Evolutionary conservation across 2,329 filamentous ascomycete genomes (phyloP).

Genomic region (Cytospora mali): DNA sequence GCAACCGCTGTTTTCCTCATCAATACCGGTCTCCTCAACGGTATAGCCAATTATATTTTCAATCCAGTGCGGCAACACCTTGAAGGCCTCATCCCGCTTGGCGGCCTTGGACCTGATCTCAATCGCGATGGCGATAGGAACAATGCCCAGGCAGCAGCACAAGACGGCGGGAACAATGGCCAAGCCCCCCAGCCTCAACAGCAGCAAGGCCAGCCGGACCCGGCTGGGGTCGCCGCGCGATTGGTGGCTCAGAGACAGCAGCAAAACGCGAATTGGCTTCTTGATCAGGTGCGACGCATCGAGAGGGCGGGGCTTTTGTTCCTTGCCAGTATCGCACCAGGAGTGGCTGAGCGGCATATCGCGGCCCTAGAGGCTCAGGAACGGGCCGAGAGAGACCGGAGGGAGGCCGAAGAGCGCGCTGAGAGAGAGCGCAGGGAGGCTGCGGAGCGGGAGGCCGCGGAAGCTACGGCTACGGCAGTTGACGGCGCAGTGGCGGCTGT

Average conservation of each 20-base stretch:
- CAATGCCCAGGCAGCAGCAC: slow-evolving; percentile 29
- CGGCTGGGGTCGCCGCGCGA: slow-evolving; percentile 56
- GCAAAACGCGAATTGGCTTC: slow-evolving; percentile 52
- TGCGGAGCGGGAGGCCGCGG: slow-evolving; percentile 33
- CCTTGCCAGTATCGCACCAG: slow-evolving; percentile 66
- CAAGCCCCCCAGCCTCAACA: slow-evolving; percentile 35
- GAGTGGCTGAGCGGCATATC: slow-evolving; percentile 67
- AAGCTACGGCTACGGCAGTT: slow-evolving; percentile 32
- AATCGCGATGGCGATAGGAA: slow-evolving; percentile 20
- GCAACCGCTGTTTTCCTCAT: slow-evolving; percentile 60
- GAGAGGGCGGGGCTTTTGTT: slow-evolving; percentile 66
- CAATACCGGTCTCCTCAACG: slow-evolving; percentile 62
- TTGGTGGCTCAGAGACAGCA: slow-evolving; percentile 52
- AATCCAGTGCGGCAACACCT: slow-evolving; percentile 60
- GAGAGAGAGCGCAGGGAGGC: slow-evolving; percentile 42
- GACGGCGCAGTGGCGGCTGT: not conserved
- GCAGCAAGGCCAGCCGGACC: slow-evolving; percentile 43
- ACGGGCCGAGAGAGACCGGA: slow-evolving; percentile 47
- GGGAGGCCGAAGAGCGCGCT: slow-evolving; percentile 46
- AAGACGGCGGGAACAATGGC: slow-evolving; percentile 34
- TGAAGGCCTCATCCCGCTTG: slow-evolving; percentile 60
- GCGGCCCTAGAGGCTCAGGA: slow-evolving; percentile 58
- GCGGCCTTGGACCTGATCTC: slow-evolving; percentile 38
- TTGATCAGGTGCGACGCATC: slow-evolving; percentile 53
- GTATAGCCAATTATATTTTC: slow-evolving; percentile 57